These are phyloP conservation scores for Fusarium lyarnte DNA, from an alignment of 2,329 filamentous ascomycete genomes.

Conservation along the genomic window DNA sequence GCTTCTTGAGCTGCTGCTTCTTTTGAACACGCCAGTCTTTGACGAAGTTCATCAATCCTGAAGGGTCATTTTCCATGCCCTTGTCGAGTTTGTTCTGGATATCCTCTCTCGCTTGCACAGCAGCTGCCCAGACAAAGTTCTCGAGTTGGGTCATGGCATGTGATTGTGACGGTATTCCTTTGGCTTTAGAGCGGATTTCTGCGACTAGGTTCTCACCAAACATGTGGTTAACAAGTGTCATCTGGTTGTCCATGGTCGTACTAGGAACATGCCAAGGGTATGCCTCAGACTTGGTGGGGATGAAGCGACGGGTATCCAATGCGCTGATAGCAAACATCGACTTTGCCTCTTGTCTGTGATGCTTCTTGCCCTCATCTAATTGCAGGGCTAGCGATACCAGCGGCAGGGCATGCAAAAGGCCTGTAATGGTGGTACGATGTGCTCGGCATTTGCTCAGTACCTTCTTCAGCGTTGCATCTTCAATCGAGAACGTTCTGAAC, in stretches of 20 bases:
- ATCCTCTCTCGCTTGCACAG: conserved; percentile 15
- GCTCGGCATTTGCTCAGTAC: conserved; percentile 40
- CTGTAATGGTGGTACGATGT: conserved; percentile 44
- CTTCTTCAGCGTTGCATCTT: conserved; percentile 16
- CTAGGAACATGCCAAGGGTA: conserved; percentile 31
- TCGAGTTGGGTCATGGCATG: conserved; percentile 30
- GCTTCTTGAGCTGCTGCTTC: conserved; percentile 31
- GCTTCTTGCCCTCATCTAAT: conserved; percentile 5
- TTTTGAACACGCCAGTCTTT: conserved; percentile 38
- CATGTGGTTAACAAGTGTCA: conserved; percentile 26
- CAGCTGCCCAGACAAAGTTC: conserved; percentile 20
- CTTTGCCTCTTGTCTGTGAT: conserved; percentile 17
- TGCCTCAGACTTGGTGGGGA: conserved; percentile 10
- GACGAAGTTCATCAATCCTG: conserved; percentile 40
- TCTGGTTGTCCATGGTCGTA: conserved; percentile 32
- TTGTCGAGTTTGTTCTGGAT: conserved; percentile 26
- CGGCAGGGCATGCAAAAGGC: conserved; percentile 40
- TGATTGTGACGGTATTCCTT: background rate
- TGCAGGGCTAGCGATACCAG: conserved; percentile 38
- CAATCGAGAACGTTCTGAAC: conserved; percentile 32
- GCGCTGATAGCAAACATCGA: conserved; percentile 32
- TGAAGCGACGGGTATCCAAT: conserved; percentile 30
- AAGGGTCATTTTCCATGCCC: conserved; percentile 37
- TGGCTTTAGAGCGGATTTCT: conserved; percentile 31
- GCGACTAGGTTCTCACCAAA: conserved; percentile 12